These are phyloP conservation scores for Colletotrichum phormii DNA, from an alignment of 2,329 filamentous ascomycete species.

Conservation along the genomic window DNA sequence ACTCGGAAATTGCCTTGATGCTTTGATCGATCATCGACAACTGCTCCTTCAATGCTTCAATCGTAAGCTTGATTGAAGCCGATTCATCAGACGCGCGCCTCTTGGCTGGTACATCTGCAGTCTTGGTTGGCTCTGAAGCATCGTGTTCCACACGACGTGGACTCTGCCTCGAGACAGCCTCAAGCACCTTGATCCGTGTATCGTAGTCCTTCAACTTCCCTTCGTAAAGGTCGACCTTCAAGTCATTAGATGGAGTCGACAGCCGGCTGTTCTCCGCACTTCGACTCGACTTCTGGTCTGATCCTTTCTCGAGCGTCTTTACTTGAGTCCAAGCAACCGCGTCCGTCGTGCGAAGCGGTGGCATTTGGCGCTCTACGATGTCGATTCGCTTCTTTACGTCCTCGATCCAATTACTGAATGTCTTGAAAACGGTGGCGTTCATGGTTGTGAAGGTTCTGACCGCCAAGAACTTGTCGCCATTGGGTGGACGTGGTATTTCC, in stretches of 20 bases:
- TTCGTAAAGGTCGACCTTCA: neutral
- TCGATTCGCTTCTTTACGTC: neutral
- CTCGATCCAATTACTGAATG: constrained; percentile 10
- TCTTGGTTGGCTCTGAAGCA: neutral
- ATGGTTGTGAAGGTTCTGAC: neutral
- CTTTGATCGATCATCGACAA: constrained; percentile 22
- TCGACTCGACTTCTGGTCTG: neutral
- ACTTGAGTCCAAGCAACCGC: neutral
- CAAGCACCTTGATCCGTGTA: constrained; percentile 7
- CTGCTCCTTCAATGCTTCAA: constrained; percentile 20
- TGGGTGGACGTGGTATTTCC: neutral
- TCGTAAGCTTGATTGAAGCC: neutral
- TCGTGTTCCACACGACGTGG: neutral
- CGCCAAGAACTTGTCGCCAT: constrained; percentile 12
- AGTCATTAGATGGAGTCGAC: neutral
- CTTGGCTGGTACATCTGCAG: neutral
- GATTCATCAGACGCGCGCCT: neutral
- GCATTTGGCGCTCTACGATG: constrained; percentile 4
- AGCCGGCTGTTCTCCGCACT: neutral
- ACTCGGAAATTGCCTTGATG: constrained; percentile 16
- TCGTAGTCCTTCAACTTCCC: constrained; percentile 17
- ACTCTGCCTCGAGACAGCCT: neutral
- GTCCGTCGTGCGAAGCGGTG: neutral
- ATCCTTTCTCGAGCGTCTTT: neutral
- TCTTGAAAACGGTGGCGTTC: neutral